phyloP scores from a whole-genome alignment of 2,329 filamentous ascomycete genomes.

The Stemphylium beticola region DNA sequence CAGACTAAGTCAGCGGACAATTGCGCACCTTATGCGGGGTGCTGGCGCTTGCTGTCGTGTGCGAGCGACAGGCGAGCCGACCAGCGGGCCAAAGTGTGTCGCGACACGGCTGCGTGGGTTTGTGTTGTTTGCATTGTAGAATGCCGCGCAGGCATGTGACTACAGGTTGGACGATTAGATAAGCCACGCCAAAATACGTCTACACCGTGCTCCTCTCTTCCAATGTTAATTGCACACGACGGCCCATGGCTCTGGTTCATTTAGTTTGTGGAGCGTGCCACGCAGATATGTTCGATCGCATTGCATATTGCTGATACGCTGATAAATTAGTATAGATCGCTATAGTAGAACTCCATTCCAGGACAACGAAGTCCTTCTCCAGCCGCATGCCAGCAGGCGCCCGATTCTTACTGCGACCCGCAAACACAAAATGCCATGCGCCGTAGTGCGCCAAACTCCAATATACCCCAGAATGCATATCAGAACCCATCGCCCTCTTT shows the following conservation, averaged over 20 bases:
- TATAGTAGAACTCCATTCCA: not conserved
- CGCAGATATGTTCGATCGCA: not conserved
- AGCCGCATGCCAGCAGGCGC: not conserved
- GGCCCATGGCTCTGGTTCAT: no score
- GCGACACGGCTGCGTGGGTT: conserved; percentile 23
- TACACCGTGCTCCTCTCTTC: no score
- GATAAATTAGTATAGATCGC: not conserved
- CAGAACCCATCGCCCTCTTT: conserved; percentile 63
- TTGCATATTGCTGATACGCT: not conserved
- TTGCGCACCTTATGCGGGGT: conserved; percentile 33
- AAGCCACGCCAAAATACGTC: conserved; percentile 3
- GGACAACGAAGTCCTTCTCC: not conserved
- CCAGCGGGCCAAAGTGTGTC: conserved; percentile 24
- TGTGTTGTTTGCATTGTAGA: conserved; percentile 40
- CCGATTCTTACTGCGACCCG: not conserved
- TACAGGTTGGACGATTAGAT: conserved; percentile 9
- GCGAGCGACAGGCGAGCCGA: conserved; percentile 27
- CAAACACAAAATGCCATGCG: not conserved
- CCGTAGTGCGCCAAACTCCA: not conserved
- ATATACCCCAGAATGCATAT: conserved; percentile 17
- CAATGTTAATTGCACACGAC: no score
- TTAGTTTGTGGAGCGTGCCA: not conserved
- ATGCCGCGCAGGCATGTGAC: conserved; percentile 18
- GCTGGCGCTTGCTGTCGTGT: conserved; percentile 39
- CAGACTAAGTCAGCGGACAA: conserved; percentile 12